phyloP scores from a whole-genome alignment of 2,329 filamentous ascomycete genomes.

The Scedosporium minutisporum region DNA sequence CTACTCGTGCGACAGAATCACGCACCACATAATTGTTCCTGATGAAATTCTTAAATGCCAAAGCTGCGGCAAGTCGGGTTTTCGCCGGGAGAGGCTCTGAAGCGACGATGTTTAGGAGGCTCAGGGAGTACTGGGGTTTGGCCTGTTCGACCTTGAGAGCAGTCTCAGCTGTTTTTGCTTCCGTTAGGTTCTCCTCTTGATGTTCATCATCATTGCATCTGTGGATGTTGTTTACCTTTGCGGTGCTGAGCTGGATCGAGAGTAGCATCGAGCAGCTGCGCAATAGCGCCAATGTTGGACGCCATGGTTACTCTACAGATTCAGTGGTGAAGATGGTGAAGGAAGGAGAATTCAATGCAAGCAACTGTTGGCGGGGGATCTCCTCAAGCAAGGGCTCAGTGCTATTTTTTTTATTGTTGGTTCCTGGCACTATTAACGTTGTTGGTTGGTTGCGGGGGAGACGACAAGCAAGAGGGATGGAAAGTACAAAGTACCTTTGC shows the following conservation, averaged over 20 bases:
- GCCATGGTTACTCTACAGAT: slow-evolving; percentile 36
- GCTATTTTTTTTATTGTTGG: slow-evolving; percentile 4
- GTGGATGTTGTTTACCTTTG: slow-evolving; percentile 54
- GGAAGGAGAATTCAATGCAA: slow-evolving; percentile 11
- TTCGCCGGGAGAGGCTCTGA: slow-evolving; percentile 61
- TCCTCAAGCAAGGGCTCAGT: slow-evolving; percentile 9
- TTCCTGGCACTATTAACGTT: background rate
- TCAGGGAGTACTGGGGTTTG: slow-evolving; percentile 80
- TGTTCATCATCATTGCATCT: too few species aligned
- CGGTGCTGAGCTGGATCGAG: slow-evolving; percentile 81
- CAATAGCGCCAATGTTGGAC: slow-evolving; percentile 50
- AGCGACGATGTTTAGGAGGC: slow-evolving; percentile 82
- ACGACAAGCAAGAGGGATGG: background rate
- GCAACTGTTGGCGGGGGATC: slow-evolving; percentile 11
- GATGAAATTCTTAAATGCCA: slow-evolving; percentile 99
- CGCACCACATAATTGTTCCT: slow-evolving; percentile 79
- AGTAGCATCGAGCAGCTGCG: slow-evolving; percentile 81
- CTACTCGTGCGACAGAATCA: slow-evolving; percentile 11
- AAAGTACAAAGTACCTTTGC: background rate
- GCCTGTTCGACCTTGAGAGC: slow-evolving; percentile 69
- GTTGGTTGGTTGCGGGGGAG: slow-evolving; percentile 3
- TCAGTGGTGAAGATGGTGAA: slow-evolving; percentile 3
- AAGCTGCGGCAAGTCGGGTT: slow-evolving; percentile 75
- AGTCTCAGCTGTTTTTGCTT: slow-evolving; percentile 57
- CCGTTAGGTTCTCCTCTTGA: slow-evolving; percentile 13